These are phyloP conservation scores for Tulasnella sp. DNA, from an alignment of 768 basidiomycete genomes.

Conservation along the genomic window DNA sequence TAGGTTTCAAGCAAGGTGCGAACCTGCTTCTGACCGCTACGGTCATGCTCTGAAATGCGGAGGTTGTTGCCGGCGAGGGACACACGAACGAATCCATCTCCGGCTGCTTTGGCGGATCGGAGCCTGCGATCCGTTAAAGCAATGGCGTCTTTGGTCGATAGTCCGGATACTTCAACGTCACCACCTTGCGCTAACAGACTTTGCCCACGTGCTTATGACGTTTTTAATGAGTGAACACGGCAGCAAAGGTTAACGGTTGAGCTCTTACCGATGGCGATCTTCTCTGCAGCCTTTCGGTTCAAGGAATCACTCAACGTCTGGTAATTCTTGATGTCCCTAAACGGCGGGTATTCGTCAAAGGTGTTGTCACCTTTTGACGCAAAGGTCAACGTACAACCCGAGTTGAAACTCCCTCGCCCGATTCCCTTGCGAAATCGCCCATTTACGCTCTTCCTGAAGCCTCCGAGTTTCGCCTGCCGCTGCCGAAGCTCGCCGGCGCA, in stretches of 20 bases:
- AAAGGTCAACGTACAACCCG: slow-evolving; percentile 44
- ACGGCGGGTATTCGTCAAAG: not conserved
- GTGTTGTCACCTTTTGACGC: not conserved
- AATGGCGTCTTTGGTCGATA: slow-evolving; percentile 12
- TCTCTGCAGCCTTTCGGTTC: slow-evolving; percentile 47
- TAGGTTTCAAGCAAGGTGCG: slow-evolving; percentile 7
- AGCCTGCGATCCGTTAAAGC: slow-evolving; percentile 5
- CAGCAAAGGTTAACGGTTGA: not conserved
- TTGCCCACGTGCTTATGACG: not conserved
- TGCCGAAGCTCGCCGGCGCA: slow-evolving; percentile 63
- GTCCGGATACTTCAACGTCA: slow-evolving; percentile 11
- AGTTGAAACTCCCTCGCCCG: slow-evolving; percentile 60
- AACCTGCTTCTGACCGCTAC: slow-evolving; percentile 1
- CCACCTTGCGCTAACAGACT: slow-evolving; percentile 2
- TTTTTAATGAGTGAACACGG: not conserved
- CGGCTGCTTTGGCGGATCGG: not conserved
- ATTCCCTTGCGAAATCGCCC: slow-evolving; percentile 74
- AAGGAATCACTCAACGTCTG: slow-evolving; percentile 70
- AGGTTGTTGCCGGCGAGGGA: slow-evolving; percentile 9
- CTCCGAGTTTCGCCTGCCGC: slow-evolving; percentile 74
- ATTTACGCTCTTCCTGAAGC: slow-evolving; percentile 76
- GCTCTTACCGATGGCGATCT: slow-evolving; percentile 3
- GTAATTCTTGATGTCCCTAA: slow-evolving; percentile 50
- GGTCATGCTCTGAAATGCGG: not conserved
- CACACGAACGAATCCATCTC: slow-evolving; percentile 3